Percentiles rank a stretch among this genome's conserved stretches.
Conservation (phyloP, 2,329 filamentous ascomycete species). For the Beauveria bassiana region DNA sequence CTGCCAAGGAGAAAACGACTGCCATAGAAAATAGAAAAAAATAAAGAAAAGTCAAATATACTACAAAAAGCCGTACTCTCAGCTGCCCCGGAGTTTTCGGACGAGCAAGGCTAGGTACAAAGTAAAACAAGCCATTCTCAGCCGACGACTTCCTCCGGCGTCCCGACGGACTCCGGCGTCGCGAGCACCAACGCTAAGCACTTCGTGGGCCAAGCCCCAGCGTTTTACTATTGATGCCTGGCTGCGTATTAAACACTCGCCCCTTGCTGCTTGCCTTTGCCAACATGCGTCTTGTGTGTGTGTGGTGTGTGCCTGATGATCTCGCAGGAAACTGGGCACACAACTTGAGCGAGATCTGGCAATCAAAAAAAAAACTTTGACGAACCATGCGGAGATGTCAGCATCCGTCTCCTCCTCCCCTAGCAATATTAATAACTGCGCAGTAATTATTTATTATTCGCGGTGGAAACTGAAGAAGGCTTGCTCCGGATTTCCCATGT, state of each 20-base stretch:
- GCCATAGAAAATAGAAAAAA: no score
- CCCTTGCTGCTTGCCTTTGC: no score
- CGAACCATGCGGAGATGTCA: not conserved
- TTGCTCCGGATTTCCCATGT: no score
- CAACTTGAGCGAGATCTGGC: not conserved
- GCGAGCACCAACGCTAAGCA: not conserved
- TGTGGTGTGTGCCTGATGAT: not conserved
- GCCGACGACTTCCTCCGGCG: not conserved
- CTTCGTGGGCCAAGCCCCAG: not conserved
- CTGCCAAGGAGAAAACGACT: not conserved
- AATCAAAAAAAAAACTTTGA: not conserved
- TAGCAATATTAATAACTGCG: no score
- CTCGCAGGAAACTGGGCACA: not conserved
- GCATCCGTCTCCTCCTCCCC: not conserved
- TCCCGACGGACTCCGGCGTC: not conserved
- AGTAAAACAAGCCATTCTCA: not conserved
- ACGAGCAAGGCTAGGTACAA: not conserved
- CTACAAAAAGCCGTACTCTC: not conserved
- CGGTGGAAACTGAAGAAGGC: no score
- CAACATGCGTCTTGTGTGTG: no score
- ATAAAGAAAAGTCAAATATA: no score
- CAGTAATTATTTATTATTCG: no score
- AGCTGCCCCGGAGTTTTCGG: constrained; percentile 4
- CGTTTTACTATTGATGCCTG: not conserved
- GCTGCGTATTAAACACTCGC: not conserved